These are phyloP conservation scores for Aspergillus melleus DNA, from an alignment of 2,329 filamentous ascomycete species.

Conservation along the genomic window DNA sequence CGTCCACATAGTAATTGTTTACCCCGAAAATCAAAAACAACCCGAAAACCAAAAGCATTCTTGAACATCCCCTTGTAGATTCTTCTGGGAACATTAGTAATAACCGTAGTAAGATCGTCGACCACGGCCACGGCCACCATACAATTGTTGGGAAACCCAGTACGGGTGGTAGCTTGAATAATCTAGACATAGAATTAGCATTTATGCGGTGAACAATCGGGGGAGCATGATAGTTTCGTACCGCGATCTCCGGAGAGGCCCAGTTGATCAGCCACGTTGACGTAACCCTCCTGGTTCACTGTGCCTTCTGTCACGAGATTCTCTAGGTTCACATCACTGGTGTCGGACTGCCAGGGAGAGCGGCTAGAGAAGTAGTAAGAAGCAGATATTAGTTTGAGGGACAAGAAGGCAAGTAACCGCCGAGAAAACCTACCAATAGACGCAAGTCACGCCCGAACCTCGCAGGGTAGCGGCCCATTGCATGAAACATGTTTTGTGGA, in stretches of 20 bases:
- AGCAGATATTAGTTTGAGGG: neutral
- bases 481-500: slow-evolving; percentile 59
- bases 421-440: slow-evolving; percentile 43
- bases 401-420: neutral
- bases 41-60: neutral
- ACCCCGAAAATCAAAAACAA: neutral
- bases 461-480: slow-evolving; percentile 49
- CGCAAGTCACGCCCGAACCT: slow-evolving; percentile 39
- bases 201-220: slow-evolving; percentile 1
- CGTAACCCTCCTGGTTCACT: slow-evolving; percentile 42
- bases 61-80: neutral
- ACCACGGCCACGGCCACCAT: slow-evolving; percentile 15
- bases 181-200: slow-evolving; percentile 23
- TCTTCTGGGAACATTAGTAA: neutral
- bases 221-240: slow-evolving; percentile 27
- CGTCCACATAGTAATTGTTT: neutral
- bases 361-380: slow-evolving; percentile 32
- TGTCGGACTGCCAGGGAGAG: slow-evolving; percentile 40
- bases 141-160: slow-evolving; percentile 34
- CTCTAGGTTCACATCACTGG: slow-evolving; percentile 29
- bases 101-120: neutral
- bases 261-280: slow-evolving; percentile 46
- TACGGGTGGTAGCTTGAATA: slow-evolving; percentile 44
- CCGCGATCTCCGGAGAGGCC: slow-evolving; percentile 41
- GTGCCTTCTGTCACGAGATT: slow-evolving; percentile 30